Percentiles rank a stretch among this genome's conserved stretches.
These are phyloP conservation scores for Papiliotrema flavescens DNA, from an alignment of 1,284 basidiomycete species.

Conservation along the genomic window DNA sequence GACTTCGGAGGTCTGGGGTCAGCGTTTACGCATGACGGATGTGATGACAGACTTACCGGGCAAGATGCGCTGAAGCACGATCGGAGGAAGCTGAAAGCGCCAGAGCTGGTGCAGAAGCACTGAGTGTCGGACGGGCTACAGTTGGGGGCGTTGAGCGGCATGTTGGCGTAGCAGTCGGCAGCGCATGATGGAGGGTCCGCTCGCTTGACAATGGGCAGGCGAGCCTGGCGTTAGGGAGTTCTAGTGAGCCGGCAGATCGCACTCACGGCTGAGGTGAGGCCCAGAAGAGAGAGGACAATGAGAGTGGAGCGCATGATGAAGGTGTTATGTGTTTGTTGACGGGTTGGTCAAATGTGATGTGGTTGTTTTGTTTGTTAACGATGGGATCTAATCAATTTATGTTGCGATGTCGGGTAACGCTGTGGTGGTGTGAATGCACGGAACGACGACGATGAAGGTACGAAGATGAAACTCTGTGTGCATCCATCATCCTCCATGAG, in stretches of 20 bases:
- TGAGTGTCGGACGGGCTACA: conserved; percentile 1
- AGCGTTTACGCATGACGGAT: neutral
- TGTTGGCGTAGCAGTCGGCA: conserved; percentile 2
- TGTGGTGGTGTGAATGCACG: no score
- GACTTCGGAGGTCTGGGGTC: conserved; percentile 1
- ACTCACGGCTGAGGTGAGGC: conserved; percentile 1
- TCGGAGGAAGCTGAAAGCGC: neutral
- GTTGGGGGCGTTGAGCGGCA: no score
- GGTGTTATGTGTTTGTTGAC: no score
- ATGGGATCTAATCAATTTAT: no score
- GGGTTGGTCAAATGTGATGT: no score
- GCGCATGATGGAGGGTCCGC: neutral
- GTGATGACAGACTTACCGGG: neutral
- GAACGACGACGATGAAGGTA: no score
- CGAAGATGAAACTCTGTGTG: no score
- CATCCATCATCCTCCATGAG: no score
- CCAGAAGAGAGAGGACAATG: neutral
- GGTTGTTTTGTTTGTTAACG: no score
- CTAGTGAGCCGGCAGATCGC: no score
- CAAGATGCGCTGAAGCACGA: conserved; percentile 2
- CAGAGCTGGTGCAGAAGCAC: neutral
- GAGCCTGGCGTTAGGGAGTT: neutral
- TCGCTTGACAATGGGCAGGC: neutral
- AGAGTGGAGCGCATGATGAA: neutral
- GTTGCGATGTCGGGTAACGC: no score